Evolutionary conservation across 345 rosid species (phyloP), one percentile per base, ranked within the genome.

Genomic region (Hibiscus trionum): DNA sequence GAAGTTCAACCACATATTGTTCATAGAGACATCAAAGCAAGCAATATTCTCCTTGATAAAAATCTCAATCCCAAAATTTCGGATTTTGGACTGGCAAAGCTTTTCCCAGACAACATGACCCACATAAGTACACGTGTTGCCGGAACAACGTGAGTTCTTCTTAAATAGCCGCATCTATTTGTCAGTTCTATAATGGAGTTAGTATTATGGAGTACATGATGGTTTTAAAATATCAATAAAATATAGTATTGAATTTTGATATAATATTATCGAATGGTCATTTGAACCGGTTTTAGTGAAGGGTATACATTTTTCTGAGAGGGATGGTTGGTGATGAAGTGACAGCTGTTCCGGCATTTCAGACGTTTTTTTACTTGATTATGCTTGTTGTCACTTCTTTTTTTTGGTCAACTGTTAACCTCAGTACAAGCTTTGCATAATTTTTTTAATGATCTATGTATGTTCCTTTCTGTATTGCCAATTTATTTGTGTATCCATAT

Each of bases 11-110:
- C 92, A 2, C 84, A 74, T 79, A 80, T 90, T 73, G 78, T 90
- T 80, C 96, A 90, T 57, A 81, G 96, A 75, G 96, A 90, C 66
- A 89, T 89, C 44, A 89, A 89, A 82, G 95, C 91, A 73, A 89
- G 95, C 78, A 87, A 89, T 72, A 75, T 90, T 73, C 96, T 90
- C 35, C 89, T 90, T 44, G 90, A 88, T 59, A 63, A 64, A 74
- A 31, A 86, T 73, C 86, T 90, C 35, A 69, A 12, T 44, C 89
- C 96, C 58, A 87, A 81, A 77, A 90, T 90, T 76, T 85, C 96
- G 10, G 96, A 90, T 82, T 90, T 90, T 63, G 96, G 96, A 61
- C 90, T 90, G 58, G 92, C 96, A 10, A 90, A 90, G 81, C 85
- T 90, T 70, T 83, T 90, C 76, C 92, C 91, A 7, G 42, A 80